These are phyloP conservation scores for Dalechampia spathulata DNA, from an alignment of 441 rosid genomes.

Conservation along the genomic window DNA sequence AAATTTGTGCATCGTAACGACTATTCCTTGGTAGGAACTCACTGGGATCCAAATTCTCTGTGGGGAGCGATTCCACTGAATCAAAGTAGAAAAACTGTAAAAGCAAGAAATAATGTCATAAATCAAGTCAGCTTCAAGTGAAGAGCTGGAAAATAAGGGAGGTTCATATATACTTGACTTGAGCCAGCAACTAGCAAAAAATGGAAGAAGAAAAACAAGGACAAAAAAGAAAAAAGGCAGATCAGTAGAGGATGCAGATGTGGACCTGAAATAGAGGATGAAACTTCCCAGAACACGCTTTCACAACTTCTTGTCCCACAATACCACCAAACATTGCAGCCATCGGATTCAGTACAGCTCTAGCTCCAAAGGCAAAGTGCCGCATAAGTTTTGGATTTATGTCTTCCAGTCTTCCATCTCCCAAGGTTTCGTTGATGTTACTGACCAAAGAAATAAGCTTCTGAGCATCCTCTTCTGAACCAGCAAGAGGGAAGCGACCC, in stretches of 20 bases:
- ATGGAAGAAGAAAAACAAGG: background rate
- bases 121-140: too few species aligned
- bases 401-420: constrained; percentile 62
- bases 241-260: background rate
- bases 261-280: constrained; percentile 87
- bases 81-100: constrained; percentile 88
- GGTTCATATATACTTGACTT: background rate
- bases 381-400: constrained; percentile 59
- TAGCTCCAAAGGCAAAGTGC: constrained; percentile 81
- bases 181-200: background rate
- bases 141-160: background rate
- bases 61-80: constrained; percentile 81
- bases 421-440: constrained; percentile 51
- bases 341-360: constrained; percentile 93
- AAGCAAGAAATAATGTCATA: constrained; percentile 11
- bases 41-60: constrained; percentile 48
- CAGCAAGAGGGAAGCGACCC: constrained; percentile 74
- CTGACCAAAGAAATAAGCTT: constrained; percentile 53
- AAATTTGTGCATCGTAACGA: constrained; percentile 86
- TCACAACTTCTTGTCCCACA: constrained; percentile 93
- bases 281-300: constrained; percentile 94
- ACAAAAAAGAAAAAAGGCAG: background rate
- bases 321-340: constrained; percentile 97
- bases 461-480: constrained; percentile 84
- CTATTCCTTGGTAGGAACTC: constrained; percentile 57